Conservation (phyloP, 73 alveolate genomes). For the Paraurostyla sp. region DNA sequence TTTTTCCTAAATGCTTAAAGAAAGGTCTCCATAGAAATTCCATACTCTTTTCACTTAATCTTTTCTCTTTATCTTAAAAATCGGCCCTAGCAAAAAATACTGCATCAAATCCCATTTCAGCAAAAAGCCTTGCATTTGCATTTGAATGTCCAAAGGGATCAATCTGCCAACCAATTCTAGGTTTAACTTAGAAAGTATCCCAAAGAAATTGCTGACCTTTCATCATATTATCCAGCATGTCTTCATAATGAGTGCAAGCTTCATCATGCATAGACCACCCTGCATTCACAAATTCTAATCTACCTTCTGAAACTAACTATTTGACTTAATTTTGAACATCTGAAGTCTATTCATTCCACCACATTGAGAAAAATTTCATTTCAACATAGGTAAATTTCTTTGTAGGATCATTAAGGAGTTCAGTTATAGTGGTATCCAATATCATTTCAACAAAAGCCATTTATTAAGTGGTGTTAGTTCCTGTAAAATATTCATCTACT, state of each 20-base stretch:
- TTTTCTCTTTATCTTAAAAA: conserved; percentile 84
- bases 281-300: conserved; percentile 87
- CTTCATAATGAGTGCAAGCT: conserved; percentile 89
- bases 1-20: not conserved
- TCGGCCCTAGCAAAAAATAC: conserved; percentile 95
- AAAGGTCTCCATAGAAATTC: conserved; percentile 92
- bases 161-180: conserved; percentile 94
- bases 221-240: conserved; percentile 84
- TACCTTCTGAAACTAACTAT: conserved; percentile 70
- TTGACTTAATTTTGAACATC: conserved; percentile 49
- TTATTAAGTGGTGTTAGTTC: conserved; percentile 68
- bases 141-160: conserved; percentile 96
- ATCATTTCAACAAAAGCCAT: conserved; percentile 75
- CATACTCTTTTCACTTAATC: conserved; percentile 77
- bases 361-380: conserved; percentile 84
- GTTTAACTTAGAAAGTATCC: conserved; percentile 82
- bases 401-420: conserved; percentile 70
- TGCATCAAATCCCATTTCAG: conserved; percentile 96
- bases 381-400: conserved; percentile 92
- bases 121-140: conserved; percentile 88
- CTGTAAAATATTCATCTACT: conserved; percentile 41
- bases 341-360: conserved; percentile 88
- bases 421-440: conserved; percentile 59
- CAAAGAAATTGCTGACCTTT: conserved; percentile 87
- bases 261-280: conserved; percentile 97